Evolutionary conservation across 139 green algal genomes (phyloP), one percentile per base, ranked within the genome.

Genomic region (Chlamydomonas eustigma): DNA sequence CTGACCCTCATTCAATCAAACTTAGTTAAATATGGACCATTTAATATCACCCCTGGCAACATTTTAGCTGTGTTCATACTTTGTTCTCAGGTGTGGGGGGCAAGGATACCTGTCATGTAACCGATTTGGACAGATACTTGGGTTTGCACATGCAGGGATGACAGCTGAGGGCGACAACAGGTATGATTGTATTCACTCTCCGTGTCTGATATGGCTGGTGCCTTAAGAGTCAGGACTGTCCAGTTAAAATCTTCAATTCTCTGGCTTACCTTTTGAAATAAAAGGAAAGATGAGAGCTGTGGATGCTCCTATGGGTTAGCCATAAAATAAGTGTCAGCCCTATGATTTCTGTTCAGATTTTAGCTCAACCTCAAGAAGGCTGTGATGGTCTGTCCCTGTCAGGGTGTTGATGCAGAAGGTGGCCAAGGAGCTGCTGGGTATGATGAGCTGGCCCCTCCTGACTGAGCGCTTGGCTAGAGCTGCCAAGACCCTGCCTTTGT

Each of bases 141-240:
- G 92, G 37, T 96, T 96, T 84, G 87, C 93, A 30, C 93, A 97
- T 78, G 93, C 93, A 2, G 93, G 90, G 75, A 97, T 97, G 85
- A 97, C 93, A 2, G 93, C 93, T 1, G 93, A 97, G 87, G 93
- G 93, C 1, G 93, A 97, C 85, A 97, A 97, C 91, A 85, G 89
- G 83, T 88, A 65, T 0, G 76, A 18, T 0, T 12, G 44, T 18
- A n/a, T n/a, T n/a, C n/a, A n/a, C n/a, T n/a, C n/a, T n/a, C n/a
- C n/a, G n/a, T n/a, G n/a, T n/a, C n/a, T n/a, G n/a, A n/a, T n/a
- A n/a, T n/a, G n/a, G n/a, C n/a, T n/a, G n/a, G n/a, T n/a, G n/a
- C n/a, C n/a, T n/a, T n/a, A n/a, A n/a, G n/a, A n/a, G n/a, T n/a
- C n/a, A n/a, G n/a, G n/a, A n/a, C n/a, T n/a, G n/a, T n/a, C n/a